Conservation (phyloP, 2,329 filamentous ascomycete genomes). For the Cucurbitaria berberidis region DNA sequence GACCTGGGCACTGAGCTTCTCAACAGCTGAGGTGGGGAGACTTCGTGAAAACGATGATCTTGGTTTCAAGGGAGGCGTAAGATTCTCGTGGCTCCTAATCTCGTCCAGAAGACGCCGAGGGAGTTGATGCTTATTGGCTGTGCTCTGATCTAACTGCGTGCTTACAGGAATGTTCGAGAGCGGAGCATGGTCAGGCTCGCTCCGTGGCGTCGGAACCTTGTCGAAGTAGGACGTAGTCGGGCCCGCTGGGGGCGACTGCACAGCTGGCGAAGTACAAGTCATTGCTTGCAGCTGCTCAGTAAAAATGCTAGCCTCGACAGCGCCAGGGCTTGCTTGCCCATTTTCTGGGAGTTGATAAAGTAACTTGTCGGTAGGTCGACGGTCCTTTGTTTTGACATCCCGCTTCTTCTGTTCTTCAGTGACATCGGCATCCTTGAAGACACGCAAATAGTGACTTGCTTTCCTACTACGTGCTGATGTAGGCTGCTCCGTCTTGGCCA, state of each 20-base stretch:
- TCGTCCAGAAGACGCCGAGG: slow-evolving; percentile 62
- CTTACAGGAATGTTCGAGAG: slow-evolving; percentile 2
- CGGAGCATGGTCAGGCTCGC: slow-evolving; percentile 7
- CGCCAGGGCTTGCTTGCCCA: slow-evolving; percentile 11
- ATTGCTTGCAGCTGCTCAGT: slow-evolving; percentile 26
- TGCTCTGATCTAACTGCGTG: slow-evolving; percentile 1
- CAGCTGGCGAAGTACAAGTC: slow-evolving; percentile 33
- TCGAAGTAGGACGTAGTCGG: slow-evolving; percentile 40
- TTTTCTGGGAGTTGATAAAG: slow-evolving; percentile 35
- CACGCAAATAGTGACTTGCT: slow-evolving; percentile 68
- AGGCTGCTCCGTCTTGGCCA: slow-evolving; percentile 62
- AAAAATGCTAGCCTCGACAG: slow-evolving; percentile 18
- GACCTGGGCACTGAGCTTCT: slow-evolving; percentile 37
- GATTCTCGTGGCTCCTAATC: slow-evolving; percentile 61
- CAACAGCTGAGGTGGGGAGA: slow-evolving; percentile 42
- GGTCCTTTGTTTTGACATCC: slow-evolving; percentile 53
- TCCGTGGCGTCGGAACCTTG: slow-evolving; percentile 15
- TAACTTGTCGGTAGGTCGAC: slow-evolving; percentile 40
- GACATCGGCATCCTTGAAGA: slow-evolving; percentile 68
- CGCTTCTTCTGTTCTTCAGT: slow-evolving; percentile 59
- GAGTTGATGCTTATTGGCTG: slow-evolving; percentile 35
- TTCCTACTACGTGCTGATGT: slow-evolving; percentile 67
- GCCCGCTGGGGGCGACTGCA: slow-evolving; percentile 32
- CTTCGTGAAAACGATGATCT: slow-evolving; percentile 62
- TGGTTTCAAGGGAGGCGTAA: slow-evolving; percentile 55